Base-by-base conservation (phyloP, 2,329 filamentous ascomycete genomes). In the Paracoccidioides lutzii region DNA sequence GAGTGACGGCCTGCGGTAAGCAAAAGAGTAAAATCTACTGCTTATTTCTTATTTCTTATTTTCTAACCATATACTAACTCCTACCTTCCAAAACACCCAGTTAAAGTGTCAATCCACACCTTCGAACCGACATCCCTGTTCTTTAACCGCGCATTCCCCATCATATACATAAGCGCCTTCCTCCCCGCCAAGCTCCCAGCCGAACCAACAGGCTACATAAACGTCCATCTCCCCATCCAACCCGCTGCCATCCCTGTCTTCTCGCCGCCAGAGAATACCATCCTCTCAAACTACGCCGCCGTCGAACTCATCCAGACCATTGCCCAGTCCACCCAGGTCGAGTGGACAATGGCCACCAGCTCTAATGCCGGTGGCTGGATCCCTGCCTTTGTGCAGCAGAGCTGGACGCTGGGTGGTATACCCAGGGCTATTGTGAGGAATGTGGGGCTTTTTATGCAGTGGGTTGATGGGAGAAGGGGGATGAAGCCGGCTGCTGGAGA, bases 261-360 rank as follows among this genome's bases (percentile, higher is more conserved):
- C 1, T 37, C 69, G 3, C 58, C 57, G 4, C 63, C 69, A 0
- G 61, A 61, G 9, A 59, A 63, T 38, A 59, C 63, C 0, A 62
- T 70, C 37, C 67, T 69, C 49, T 68, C 66, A 32, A 61, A 63
- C 22, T 71, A 71, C 54, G 65, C 65, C 2, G 69, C 68, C 55
- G 60, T 71, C n/a, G 69, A 71, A 58, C 63, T 60, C 30, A 64
- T 70, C 2, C 53, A 58, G 7, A 51, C 60, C 40, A 30, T 15
- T 22, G 37, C 35, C 22, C 41, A 28, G 5, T 49, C 28, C 14
- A 32, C 46, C 28, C 44, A 41, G n/a, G 55, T 63, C 43, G 64
- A 69, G 44, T 72, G 69, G 69, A 66, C 62, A 3, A 71, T 71
- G 68, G 68, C 67, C 3, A 71, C 69, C 5, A 67, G 66, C 8